Percentiles rank a stretch among this genome's conserved stretches.
Evolutionary conservation across 2,329 filamentous ascomycete genomes (phyloP).

Genomic region (Zymoseptoria crescenta): DNA sequence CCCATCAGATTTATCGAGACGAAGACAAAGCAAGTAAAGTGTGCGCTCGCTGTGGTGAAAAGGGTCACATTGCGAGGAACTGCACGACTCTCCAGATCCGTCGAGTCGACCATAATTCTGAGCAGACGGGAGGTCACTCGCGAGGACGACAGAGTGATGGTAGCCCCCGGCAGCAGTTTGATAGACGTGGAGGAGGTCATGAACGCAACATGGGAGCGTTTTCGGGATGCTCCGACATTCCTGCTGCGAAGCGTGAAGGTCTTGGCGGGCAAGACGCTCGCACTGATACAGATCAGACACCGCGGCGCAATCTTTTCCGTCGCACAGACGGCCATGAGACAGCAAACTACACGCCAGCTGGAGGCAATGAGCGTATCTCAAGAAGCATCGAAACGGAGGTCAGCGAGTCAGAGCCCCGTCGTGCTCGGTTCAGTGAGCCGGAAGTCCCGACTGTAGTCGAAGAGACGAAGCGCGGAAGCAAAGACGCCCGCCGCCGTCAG

Average conservation of each 20-base stretch:
- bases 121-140: not conserved
- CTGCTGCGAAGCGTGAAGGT: not conserved
- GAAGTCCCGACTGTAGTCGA: not conserved
- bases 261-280: not conserved
- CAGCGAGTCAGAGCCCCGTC: not conserved
- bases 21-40: not conserved
- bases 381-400: constrained; percentile 1
- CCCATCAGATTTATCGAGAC: not conserved
- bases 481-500: constrained; percentile 8
- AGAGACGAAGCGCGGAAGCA: constrained; percentile 1
- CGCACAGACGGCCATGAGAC: not conserved
- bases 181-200: not conserved
- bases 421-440: not conserved
- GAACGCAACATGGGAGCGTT: not conserved
- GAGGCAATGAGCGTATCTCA: not conserved
- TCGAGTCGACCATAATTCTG: not conserved
- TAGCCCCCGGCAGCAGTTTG: not conserved
- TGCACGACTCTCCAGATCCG: constrained; percentile 2
- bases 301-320: not conserved
- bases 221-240: not conserved
- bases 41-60: constrained; percentile 12
- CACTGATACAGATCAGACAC: not conserved
- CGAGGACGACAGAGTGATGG: not conserved
- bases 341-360: not conserved
- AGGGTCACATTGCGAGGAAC: constrained; percentile 10